Evolutionary conservation across 1,139 yeast species (phyloP).

Genomic region (Hyphopichia fennica): DNA sequence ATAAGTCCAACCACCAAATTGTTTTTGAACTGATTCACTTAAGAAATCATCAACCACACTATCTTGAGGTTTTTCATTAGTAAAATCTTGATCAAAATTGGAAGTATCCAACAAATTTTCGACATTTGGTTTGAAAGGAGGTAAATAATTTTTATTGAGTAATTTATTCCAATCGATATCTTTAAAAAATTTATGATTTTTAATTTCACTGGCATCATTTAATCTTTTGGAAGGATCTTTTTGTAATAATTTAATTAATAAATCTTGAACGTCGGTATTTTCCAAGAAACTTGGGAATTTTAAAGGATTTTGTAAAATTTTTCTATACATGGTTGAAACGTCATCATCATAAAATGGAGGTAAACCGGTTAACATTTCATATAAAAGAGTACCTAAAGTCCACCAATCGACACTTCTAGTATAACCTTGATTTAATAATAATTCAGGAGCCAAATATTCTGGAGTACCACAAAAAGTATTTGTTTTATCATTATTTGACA

Average conservation of each 20-base stretch:
- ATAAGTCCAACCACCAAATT: conserved; percentile 98
- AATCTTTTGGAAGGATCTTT: conserved; percentile 84
- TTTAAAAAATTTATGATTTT: conserved; percentile 80
- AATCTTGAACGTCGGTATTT: conserved; percentile 76
- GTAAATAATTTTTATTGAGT: conserved; percentile 83
- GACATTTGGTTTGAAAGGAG: conserved; percentile 94
- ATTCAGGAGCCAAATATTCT: conserved; percentile 91
- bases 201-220: conserved; percentile 83
- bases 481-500: conserved; percentile 85
- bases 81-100: conserved; percentile 90
- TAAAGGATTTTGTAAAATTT: conserved; percentile 84
- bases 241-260: conserved; percentile 71
- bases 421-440: conserved; percentile 87
- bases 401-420: conserved; percentile 97
- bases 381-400: conserved; percentile 91
- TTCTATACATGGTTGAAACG: conserved; percentile 91
- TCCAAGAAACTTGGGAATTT: conserved; percentile 89
- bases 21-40: conserved; percentile 90
- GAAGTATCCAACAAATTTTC: conserved; percentile 85
- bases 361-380: conserved; percentile 94
- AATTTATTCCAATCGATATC: conserved; percentile 91
- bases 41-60: conserved; percentile 90
- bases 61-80: conserved; percentile 91
- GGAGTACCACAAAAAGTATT: conserved; percentile 98
- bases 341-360: conserved; percentile 97